phyloP scores from a whole-genome alignment of 2,329 filamentous ascomycete genomes.

The Macrophomina tecta region DNA sequence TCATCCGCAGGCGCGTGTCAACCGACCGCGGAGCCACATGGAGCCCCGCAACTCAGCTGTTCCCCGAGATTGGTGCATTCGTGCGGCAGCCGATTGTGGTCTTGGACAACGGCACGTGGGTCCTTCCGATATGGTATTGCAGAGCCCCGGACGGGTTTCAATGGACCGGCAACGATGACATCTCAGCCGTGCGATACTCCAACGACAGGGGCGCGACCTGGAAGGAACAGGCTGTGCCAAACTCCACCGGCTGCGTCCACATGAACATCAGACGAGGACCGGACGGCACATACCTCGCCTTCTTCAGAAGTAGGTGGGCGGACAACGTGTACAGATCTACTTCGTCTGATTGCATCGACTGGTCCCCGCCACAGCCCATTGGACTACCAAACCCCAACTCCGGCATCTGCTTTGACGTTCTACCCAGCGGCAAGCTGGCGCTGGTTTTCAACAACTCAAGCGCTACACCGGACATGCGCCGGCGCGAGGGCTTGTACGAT shows the following conservation, averaged over 20 bases:
- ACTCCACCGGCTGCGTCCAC: constrained; percentile 50
- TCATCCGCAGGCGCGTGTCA: constrained; percentile 47
- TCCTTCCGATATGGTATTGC: constrained; percentile 53
- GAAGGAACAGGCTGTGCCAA: constrained; percentile 46
- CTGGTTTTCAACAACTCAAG: constrained; percentile 52
- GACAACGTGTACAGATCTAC: constrained; percentile 52
- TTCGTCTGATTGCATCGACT: constrained; percentile 48
- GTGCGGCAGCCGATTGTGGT: constrained; percentile 51
- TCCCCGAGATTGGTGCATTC: constrained; percentile 48
- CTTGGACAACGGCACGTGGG: constrained; percentile 47
- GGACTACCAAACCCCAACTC: constrained; percentile 53
- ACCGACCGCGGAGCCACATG: constrained; percentile 47
- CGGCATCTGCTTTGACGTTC: constrained; percentile 48
- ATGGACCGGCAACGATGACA: constrained; percentile 55
- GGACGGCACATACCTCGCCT: constrained; percentile 41
- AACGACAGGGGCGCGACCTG: constrained; percentile 49
- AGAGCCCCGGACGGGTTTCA: constrained; percentile 47
- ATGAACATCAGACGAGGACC: constrained; percentile 50
- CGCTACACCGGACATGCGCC: constrained; percentile 40
- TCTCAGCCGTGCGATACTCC: constrained; percentile 48
- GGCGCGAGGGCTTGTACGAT: constrained; percentile 52
- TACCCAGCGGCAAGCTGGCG: constrained; percentile 45
- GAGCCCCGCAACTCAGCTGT: constrained; percentile 42
- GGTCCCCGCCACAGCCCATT: constrained; percentile 45
- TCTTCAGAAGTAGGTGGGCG: constrained; percentile 55